Evolutionary conservation across 306 rosid species (phyloP), one percentile per base, ranked within the genome.

Genomic region (Canavalia gladiata): DNA sequence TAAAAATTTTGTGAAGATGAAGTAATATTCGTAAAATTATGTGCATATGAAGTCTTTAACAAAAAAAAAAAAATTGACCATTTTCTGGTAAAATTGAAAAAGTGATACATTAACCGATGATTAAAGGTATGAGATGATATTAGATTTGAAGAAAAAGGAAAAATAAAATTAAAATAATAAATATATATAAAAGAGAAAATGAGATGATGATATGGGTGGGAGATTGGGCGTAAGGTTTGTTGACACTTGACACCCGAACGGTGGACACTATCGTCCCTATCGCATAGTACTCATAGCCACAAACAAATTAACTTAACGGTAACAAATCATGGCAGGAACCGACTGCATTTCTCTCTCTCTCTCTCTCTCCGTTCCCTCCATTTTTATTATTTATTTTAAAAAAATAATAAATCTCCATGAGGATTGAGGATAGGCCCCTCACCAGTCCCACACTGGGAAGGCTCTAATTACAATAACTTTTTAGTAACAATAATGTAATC

Each of bases 401-500:
- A 66, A n/a, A 66, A 66, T 41, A 18, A 67, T 67, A 50, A 54
- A 72, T 73, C 54, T 56, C 0, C 11, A 57, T 10, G 41, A 2
- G 41, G 41, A 37, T 18, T 37, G 5, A 74, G 8, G 31, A 33
- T 59, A 30, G 46, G 28, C 3, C 59, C 79, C 56, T 13, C 4
- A 39, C 43, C 51, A 12, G 62, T 43, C 78, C 54, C 75, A 85
- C 78, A 10, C 55, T 18, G 25, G 25, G 25, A 18, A 18, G 82
- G 85, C 84, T 37, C 87, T 83, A 76, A 83, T 86, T 71, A 75
- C 87, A 8, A 80, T 79, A 65, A 71, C 83, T 75, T 79, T 82
- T 82, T 30, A 1, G 3, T 64, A 37, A 56, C 57, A 47, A 67
- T 81, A 71, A 54, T 39, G 4, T 47, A 72, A 77, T 77, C 64